Evolutionary conservation across 2,329 filamentous ascomycete species (phyloP), one percentile per base, ranked within the genome.

Genomic region (Calonectria pteridis): DNA sequence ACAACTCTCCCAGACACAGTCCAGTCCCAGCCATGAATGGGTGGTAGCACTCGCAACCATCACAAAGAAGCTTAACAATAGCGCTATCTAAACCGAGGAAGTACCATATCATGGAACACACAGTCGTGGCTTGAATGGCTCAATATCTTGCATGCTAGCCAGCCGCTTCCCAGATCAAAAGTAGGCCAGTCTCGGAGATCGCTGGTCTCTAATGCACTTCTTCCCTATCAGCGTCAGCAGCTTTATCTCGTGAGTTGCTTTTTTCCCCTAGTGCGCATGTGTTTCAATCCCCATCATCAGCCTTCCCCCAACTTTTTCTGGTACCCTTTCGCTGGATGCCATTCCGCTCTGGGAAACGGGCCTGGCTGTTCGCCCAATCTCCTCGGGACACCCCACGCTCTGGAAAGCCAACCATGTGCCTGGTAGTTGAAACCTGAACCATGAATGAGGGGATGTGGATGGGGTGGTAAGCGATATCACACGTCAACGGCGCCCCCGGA

Each of bases 401-500:
- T 3, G n/a, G 59, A 26, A 40, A 69, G 35, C 70, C 70, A 72
- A 59, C 70, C 65, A 62, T 37, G 65, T 58, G 55, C 67, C 55
- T 29, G 66, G 66, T n/a, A 23, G 29, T 55, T 3, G 4, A 46
- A 51, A 28, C 51, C 66, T 49, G 59, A 49, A 64, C 53, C 40
- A 35, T 51, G 28, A 46, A 50, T 40, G 23, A 40, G 46, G 53
- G 43, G 40, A 69, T 33, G 51, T 31, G 43, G 50, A 31, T 26
- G 55, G 46, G 26, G 68, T 62, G 50, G 62, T 67, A 59, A 65
- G 66, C 59, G 55, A 78, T 74, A 77, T 77, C 75, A 75, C 75
- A 76, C 69, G 75, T 79, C 77, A 79, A 79, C 72, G 71, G 70
- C 59, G 71, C 67, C 69, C 70, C 73, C 72, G 69, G 68, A 67